phyloP scores from a whole-genome alignment of 1,284 basidiomycete species.

The Malassezia globosa region DNA sequence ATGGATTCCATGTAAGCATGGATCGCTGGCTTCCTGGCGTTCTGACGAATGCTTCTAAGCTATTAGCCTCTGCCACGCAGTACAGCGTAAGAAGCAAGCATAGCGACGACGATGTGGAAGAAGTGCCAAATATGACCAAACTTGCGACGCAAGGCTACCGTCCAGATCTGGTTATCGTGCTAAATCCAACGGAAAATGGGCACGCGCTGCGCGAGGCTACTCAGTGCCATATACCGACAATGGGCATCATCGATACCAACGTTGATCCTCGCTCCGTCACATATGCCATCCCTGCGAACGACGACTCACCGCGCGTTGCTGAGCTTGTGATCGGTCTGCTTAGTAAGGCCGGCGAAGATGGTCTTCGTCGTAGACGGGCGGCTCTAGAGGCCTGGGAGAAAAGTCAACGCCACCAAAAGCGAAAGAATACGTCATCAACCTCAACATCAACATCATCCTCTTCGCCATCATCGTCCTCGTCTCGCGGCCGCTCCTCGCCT shows the following conservation, averaged over 20 bases:
- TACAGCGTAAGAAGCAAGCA: slow-evolving; percentile 11
- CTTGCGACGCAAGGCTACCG: slow-evolving; percentile 56
- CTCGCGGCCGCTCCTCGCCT: too few species aligned
- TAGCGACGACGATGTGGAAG: slow-evolving; percentile 15
- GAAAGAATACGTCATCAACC: too few species aligned
- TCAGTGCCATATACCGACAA: slow-evolving; percentile 49
- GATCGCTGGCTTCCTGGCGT: slow-evolving; percentile 88
- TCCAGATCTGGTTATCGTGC: slow-evolving; percentile 77
- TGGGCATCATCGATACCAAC: slow-evolving; percentile 75
- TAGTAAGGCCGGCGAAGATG: slow-evolving; percentile 65
- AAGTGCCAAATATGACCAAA: slow-evolving; percentile 22
- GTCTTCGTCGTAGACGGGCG: slow-evolving; percentile 24
- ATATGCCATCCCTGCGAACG: slow-evolving; percentile 96
- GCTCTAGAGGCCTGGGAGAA: slow-evolving; percentile 33
- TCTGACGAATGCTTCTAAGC: slow-evolving; percentile 72
- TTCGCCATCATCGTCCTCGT: too few species aligned
- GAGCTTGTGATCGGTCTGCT: slow-evolving; percentile 83
- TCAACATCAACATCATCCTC: too few species aligned
- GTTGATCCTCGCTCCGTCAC: slow-evolving; percentile 91
- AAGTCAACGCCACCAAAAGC: slow-evolving; percentile 17
- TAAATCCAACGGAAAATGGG: slow-evolving; percentile 74
- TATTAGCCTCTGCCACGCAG: slow-evolving; percentile 38
- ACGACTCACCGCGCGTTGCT: slow-evolving; percentile 78
- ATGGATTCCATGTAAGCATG: slow-evolving; percentile 61
- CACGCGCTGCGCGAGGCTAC: slow-evolving; percentile 49